A percentile compares a stretch with the other conserved stretches of the same genome.
Conservation (phyloP, 805 yeast genomes). For the Ogataea methylovora region DNA sequence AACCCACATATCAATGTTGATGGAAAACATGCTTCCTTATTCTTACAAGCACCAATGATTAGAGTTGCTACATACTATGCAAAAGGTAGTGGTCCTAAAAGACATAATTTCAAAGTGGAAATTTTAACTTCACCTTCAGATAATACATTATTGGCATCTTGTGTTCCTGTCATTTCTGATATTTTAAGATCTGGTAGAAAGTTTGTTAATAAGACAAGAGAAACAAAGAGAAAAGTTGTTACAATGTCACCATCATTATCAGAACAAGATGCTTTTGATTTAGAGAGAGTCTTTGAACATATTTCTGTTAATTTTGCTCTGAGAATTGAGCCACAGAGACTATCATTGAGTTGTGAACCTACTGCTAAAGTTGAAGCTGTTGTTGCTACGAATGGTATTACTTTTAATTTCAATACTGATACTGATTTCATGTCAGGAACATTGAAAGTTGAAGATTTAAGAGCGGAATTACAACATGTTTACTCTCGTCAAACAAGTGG, state of each 20-base stretch:
- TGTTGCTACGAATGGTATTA: slow-evolving; percentile 65
- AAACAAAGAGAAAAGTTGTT: slow-evolving; percentile 4
- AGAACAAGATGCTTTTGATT: slow-evolving; percentile 18
- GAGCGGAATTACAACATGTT: slow-evolving; percentile 77
- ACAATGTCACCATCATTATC: neutral
- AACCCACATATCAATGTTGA: slow-evolving; percentile 35
- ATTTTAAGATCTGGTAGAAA: slow-evolving; percentile 41
- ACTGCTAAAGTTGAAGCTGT: slow-evolving; percentile 87
- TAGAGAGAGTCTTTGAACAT: slow-evolving; percentile 41
- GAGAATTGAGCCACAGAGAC: slow-evolving; percentile 61
- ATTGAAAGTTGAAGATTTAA: slow-evolving; percentile 44
- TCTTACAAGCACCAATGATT: slow-evolving; percentile 71
- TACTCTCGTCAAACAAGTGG: slow-evolving; percentile 90
- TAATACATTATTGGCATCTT: slow-evolving; percentile 61
- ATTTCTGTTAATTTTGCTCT: slow-evolving; percentile 58
- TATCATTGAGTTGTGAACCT: slow-evolving; percentile 86
- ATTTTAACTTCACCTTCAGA: slow-evolving; percentile 60
- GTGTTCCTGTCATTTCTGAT: slow-evolving; percentile 72
- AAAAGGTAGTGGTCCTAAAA: slow-evolving; percentile 24
- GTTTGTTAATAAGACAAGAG: slow-evolving; percentile 30
- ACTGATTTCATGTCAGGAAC: slow-evolving; percentile 32
- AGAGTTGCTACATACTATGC: slow-evolving; percentile 50
- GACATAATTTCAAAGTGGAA: slow-evolving; percentile 43
- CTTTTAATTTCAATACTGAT: slow-evolving; percentile 47
- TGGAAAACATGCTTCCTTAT: slow-evolving; percentile 41